These are phyloP conservation scores for Monilinia laxa DNA, from an alignment of 2,329 filamentous ascomycete species.

Conservation along the genomic window DNA sequence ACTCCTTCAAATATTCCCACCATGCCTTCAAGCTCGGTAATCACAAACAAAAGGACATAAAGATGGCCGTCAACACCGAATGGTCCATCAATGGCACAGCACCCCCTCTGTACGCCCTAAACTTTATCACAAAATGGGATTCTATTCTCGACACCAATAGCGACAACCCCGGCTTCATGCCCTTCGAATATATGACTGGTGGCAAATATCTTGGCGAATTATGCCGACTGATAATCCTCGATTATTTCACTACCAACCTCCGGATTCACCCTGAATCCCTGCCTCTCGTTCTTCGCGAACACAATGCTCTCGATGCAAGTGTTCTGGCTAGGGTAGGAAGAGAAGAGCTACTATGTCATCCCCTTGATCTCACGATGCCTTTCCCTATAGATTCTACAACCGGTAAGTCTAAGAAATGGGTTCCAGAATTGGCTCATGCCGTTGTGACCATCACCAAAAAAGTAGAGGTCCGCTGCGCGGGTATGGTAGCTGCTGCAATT, in stretches of 20 bases:
- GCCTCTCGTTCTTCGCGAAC: conserved; percentile 28
- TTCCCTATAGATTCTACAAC: not conserved
- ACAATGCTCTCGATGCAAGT: conserved; percentile 43
- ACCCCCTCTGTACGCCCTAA: conserved; percentile 61
- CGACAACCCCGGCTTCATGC: conserved; percentile 80
- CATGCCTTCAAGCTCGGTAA: conserved; percentile 44
- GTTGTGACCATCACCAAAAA: conserved; percentile 67
- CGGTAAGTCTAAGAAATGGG: conserved; percentile 53
- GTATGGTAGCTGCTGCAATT: conserved; percentile 70
- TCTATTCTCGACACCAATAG: conserved; percentile 62
- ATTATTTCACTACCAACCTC: conserved; percentile 67
- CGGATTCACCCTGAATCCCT: conserved; percentile 27
- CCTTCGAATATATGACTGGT: conserved; percentile 97
- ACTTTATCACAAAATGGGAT: conserved; percentile 72
- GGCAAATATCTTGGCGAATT: conserved; percentile 91
- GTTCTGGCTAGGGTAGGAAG: conserved; percentile 7
- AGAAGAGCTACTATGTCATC: not conserved
- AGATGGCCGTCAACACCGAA: conserved; percentile 78
- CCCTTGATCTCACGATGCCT: conserved; percentile 2
- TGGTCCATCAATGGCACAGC: conserved; percentile 78
- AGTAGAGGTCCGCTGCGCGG: conserved; percentile 71
- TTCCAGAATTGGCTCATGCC: conserved; percentile 54
- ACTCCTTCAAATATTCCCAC: conserved; percentile 59
- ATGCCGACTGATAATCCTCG: conserved; percentile 72
- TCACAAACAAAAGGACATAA: conserved; percentile 48